phyloP scores from a whole-genome alignment of 495 filamentous ascomycete species.

The Neurospora terricola region DNA sequence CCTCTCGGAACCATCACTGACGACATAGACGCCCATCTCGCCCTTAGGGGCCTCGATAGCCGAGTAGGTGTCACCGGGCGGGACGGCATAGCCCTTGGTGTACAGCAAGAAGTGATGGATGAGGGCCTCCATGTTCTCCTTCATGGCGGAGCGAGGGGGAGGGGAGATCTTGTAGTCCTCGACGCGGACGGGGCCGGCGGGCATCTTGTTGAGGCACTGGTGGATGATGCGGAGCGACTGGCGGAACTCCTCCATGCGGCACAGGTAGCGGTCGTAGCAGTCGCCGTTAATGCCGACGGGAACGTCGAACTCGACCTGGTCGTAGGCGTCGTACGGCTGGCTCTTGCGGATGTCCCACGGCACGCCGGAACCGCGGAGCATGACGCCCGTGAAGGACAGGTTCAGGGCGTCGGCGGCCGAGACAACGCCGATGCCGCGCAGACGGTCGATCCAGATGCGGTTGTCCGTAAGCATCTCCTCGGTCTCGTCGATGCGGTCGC shows the following conservation, averaged over 20 bases:
- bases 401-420: conserved; percentile 86
- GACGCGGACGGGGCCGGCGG: conserved; percentile 80
- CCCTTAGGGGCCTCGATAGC: conserved; percentile 98
- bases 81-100: conserved; percentile 95
- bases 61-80: conserved; percentile 96
- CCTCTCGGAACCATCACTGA: conserved; percentile 89
- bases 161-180: conserved; percentile 99
- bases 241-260: conserved; percentile 99
- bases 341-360: conserved; percentile 96
- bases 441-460: conserved; percentile 94
- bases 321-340: conserved; percentile 94
- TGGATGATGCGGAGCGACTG: conserved; percentile 96
- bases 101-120: conserved; percentile 99
- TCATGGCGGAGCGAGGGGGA: conserved; percentile 94
- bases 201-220: conserved; percentile 99
- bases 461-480: conserved; percentile 98
- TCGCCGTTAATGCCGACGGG: conserved; percentile 94
- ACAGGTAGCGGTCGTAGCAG: conserved; percentile 98
- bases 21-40: conserved; percentile 98
- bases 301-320: conserved; percentile 94
- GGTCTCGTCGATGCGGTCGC: conserved; percentile 97
- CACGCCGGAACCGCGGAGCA: conserved; percentile 95
- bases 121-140: conserved; percentile 99
- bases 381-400: conserved; percentile 92
- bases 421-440: conserved; percentile 85